Evolutionary conservation across 139 green algal species (phyloP), one percentile per base, ranked within the genome.

Genomic region (Chlamydomonas applanata): DNA sequence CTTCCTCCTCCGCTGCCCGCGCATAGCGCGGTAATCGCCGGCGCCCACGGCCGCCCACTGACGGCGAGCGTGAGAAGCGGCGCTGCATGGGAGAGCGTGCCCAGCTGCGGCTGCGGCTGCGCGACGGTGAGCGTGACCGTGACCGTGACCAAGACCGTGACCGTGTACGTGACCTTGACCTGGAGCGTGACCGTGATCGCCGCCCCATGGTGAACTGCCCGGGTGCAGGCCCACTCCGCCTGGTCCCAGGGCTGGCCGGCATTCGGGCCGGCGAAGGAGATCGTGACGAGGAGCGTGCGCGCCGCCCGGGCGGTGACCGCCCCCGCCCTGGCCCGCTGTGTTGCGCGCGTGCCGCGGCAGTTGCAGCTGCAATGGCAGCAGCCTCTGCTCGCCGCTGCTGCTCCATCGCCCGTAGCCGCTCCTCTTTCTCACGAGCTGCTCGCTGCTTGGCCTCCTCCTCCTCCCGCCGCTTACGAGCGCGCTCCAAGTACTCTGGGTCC

Each of bases 381-480:
- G 62, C 32, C 62, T 74, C 52, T 36, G 34, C 57, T 11, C 49
- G 46, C 49, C 53, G 63, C 67, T 72, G 36, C 62, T 65, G 40
- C 61, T 69, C 76, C 63, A 77, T 63, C 46, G 29, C 62, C 5
- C 32, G 36, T 36, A 65, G 32, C 34, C 66, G 57, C 34, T 72
- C 52, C 57, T 80, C 75, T 45, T 80, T 69, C 4, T 80, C 70
- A 14, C 33, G 27, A 1, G 34, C 17, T 16, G 32, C 33, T 34
- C 66, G 65, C 59, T 76, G 53, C 33, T 32, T 29, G 30, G 62
- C 62, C 33, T 81, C 59, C 69, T 76, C 75, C 33, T 72, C 75
- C 32, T 76, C 69, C 33, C 75, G 24, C 40, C 75, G 56, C 65
- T 76, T 66, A 2, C 69, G 40, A 3, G 56, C 60, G 25, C 33